phyloP scores from a whole-genome alignment of 1,284 basidiomycete genomes.

The Gymnopus androsaceus region DNA sequence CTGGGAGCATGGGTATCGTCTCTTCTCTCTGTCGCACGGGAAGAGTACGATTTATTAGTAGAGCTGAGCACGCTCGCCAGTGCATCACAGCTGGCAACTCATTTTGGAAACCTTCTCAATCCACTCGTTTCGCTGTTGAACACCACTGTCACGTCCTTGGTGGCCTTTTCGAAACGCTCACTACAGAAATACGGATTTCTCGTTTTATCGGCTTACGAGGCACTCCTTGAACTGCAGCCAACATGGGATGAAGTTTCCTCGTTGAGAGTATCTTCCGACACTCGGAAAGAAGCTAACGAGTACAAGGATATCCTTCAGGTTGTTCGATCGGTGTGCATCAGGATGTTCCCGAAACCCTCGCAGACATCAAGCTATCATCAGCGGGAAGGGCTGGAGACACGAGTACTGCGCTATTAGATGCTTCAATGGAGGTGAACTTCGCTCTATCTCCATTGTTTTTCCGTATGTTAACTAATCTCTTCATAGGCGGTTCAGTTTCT shows the following conservation, averaged over 20 bases:
- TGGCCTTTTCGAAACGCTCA: conserved; percentile 74
- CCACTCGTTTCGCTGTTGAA: conserved; percentile 67
- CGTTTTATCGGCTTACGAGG: conserved; percentile 67
- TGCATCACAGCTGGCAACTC: conserved; percentile 47
- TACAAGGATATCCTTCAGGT: conserved; percentile 66
- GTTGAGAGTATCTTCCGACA: conserved; percentile 33
- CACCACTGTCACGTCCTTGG: conserved; percentile 61
- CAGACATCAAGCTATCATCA: conserved; percentile 68
- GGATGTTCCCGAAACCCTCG: conserved; percentile 82
- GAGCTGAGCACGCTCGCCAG: conserved; percentile 62
- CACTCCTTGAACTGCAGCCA: conserved; percentile 52
- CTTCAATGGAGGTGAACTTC: conserved; percentile 57
- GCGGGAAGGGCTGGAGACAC: conserved; percentile 45
- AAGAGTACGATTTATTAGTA: conserved; percentile 61
- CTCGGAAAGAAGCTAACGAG: conserved; percentile 59
- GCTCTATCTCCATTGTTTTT: too few species aligned
- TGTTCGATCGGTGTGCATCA: conserved; percentile 65
- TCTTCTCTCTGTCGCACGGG: conserved; percentile 64
- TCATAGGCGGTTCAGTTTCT: conserved; percentile 67
- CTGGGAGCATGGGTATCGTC: conserved; percentile 68
- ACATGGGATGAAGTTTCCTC: conserved; percentile 69
- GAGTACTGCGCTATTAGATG: conserved; percentile 64
- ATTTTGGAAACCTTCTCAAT: conserved; percentile 60
- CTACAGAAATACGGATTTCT: conserved; percentile 85
- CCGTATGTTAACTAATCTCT: neutral